Evolutionary conservation across 306 rosid genomes (phyloP).

Genomic region (Ormosia semicastrata): DNA sequence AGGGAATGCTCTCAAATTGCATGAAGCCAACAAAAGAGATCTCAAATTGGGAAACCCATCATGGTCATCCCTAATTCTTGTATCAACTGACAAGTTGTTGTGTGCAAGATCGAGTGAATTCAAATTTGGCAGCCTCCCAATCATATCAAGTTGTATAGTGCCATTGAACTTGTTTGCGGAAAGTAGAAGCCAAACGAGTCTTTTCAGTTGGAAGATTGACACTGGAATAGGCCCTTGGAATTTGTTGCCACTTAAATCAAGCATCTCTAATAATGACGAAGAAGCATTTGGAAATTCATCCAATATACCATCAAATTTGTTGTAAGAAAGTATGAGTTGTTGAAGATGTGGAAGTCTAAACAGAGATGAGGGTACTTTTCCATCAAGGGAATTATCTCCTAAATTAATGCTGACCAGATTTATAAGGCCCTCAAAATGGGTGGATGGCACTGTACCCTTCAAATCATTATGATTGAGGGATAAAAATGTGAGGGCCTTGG

Average conservation of each 20-base stretch:
- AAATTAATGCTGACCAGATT: conserved; percentile 14
- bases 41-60: not conserved
- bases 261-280: not conserved
- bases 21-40: not conserved
- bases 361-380: conserved; percentile 11
- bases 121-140: conserved; percentile 9
- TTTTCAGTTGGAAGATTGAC: not conserved
- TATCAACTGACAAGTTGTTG: not conserved
- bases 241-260: too few relatives aligned
- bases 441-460: not conserved
- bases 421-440: conserved; percentile 8
- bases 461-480: not conserved
- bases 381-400: conserved; percentile 9
- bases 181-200: too few relatives aligned
- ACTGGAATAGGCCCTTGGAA: too few relatives aligned
- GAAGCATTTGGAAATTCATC: not conserved
- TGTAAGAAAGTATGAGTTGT: not conserved
- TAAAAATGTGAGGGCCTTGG: too few relatives aligned
- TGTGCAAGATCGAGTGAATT: not conserved
- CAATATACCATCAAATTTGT: not conserved
- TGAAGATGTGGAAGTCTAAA: not conserved
- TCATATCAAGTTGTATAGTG: not conserved
- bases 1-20: not conserved
- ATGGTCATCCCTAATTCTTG: not conserved
- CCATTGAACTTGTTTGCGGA: conserved; percentile 42